A percentile compares a stretch with the other conserved stretches of the same genome.
Evolutionary conservation across 345 rosid genomes (phyloP).

Genomic region (Adansonia digitata): DNA sequence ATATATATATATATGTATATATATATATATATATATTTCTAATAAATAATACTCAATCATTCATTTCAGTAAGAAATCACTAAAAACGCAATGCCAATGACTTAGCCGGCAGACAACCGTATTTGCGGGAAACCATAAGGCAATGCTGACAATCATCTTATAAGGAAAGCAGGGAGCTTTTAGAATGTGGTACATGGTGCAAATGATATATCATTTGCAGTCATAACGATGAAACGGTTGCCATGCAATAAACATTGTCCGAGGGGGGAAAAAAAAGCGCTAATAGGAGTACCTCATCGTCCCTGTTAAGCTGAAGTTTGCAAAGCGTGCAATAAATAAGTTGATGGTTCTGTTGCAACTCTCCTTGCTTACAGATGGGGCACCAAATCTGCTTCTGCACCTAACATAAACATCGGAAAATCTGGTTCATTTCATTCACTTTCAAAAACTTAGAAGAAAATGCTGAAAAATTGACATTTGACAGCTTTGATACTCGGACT

Average conservation of each 20-base stretch:
- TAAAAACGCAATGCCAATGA: background rate
- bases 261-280: background rate
- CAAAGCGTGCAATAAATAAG: constrained; percentile 59
- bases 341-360: constrained; percentile 53
- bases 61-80: background rate
- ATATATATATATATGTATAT: no score
- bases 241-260: background rate
- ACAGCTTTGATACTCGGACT: no score
- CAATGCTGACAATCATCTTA: background rate
- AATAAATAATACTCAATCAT: background rate
- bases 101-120: background rate
- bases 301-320: constrained; percentile 61
- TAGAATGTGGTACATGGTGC: background rate
- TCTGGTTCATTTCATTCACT: constrained; percentile 8
- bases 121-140: background rate
- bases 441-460: background rate
- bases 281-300: constrained; percentile 42
- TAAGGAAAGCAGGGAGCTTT: no score
- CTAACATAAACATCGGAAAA: constrained; percentile 31
- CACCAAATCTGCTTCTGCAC: constrained; percentile 64
- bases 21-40: no score
- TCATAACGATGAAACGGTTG: background rate
- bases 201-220: no score
- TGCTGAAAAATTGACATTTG: constrained; percentile 1
- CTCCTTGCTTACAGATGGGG: constrained; percentile 82